phyloP scores from a whole-genome alignment of 352 stramenopile species.

The Globisporangium paroecandrum region DNA sequence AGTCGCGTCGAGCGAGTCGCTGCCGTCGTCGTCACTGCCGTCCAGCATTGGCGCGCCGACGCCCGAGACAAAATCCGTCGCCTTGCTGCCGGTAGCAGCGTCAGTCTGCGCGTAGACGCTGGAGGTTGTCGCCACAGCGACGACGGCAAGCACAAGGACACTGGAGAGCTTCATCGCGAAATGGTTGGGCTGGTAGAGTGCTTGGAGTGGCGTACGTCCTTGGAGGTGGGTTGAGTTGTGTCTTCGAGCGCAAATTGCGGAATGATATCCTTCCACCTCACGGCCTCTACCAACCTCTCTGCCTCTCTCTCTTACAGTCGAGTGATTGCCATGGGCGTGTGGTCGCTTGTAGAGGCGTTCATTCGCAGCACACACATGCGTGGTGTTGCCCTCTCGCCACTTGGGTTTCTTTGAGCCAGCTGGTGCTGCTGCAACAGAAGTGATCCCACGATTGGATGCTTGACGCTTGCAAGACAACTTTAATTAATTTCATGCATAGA shows the following conservation, averaged over 20 bases:
- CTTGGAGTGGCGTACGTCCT: neutral
- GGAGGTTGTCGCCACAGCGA: neutral
- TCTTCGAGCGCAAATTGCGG: conserved; percentile 3
- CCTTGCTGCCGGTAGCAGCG: neutral
- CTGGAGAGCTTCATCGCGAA: conserved; percentile 13
- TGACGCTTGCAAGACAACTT: neutral
- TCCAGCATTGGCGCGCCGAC: conserved; percentile 10
- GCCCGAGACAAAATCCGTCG: conserved; percentile 15
- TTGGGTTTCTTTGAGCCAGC: conserved; percentile 12
- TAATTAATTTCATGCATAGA: neutral
- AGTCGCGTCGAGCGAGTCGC: conserved; percentile 14
- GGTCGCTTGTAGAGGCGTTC: neutral
- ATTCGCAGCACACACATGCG: neutral
- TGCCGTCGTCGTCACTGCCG: conserved; percentile 11
- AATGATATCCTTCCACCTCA: neutral
- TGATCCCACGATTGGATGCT: conserved; percentile 6
- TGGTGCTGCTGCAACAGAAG: neutral
- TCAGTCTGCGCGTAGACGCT: neutral
- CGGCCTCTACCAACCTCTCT: neutral
- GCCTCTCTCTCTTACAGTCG: neutral
- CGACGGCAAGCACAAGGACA: conserved; percentile 3
- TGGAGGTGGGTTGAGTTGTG: neutral
- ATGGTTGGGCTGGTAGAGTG: neutral
- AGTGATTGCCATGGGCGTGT: neutral
- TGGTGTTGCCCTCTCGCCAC: neutral